Evolutionary conservation across 192 early-diverging fungal species (phyloP), one percentile per base, ranked within the genome.

Genomic region (Mortierella claussenii): DNA sequence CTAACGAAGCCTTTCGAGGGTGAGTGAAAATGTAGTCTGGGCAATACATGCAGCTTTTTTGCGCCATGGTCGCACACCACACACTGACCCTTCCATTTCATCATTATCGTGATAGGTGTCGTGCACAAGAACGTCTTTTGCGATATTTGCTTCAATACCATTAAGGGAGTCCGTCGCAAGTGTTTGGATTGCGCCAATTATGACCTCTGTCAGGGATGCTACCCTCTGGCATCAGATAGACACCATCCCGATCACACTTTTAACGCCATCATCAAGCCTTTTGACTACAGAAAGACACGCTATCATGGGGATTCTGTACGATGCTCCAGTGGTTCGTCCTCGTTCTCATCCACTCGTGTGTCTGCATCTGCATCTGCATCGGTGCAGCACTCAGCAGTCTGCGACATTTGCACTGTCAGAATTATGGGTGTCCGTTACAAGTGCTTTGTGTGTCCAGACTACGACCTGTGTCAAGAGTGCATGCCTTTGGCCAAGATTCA

Each of bases 391-490:
- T 47, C 28, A 10, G 79, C 79, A 10, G 59, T 54, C 30, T 92
- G 90, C 63, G 86, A 89, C 56, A 81, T 81, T 55, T 92, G 90
- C 73, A 68, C 75, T 12, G 71, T 66, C 15, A 51, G 60, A 3
- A 88, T 92, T 21, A 37, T 40, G 34, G 88, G 88, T 5, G 79
- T 81, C 20, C 79, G 88, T 5, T 87, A 90, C 80, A 85, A 80
- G 58, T 92, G 90, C 65, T 83, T 83, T n/a, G 61, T 65, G 28
- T 82, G 73, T 46, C 80, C 76, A 46, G 85, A 87, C 61, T 87
- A 83, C 57, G 86, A 86, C 34, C 50, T 88, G 13, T 92, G 90
- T 58, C 68, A 87, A 37, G 58, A 65, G 18, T 92, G 90, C 65
- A 82, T 83, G 42, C 56, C 68, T 7, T 37, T 83, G 43, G 80